Evolutionary conservation across 306 rosid genomes (phyloP), one percentile per base, ranked within the genome.

Genomic region (Aeschynomene evenia): DNA sequence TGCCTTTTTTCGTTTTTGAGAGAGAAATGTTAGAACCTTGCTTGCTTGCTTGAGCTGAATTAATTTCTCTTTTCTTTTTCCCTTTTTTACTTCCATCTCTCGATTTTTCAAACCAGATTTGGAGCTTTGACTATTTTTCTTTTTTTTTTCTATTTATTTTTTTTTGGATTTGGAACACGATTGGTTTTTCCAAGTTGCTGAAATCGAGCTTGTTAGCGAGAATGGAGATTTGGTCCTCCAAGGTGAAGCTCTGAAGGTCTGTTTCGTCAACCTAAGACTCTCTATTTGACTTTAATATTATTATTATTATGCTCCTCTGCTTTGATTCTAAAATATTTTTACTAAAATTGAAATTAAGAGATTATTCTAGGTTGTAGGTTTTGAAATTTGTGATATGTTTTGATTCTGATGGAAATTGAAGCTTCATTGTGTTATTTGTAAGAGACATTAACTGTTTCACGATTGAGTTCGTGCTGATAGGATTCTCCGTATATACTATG

Each of bases 211-310:
- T 46, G 13, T 3, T 4, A 13, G n/a, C 6, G 78, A 1, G 50
- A 71, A 66, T 83, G 85, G 77, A 50, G 85, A 57, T 63, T 42
- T 65, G 78, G 50, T 66, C 62, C 59, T 71, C 64, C 1, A 72
- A 63, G 8, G 80, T 53, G 73, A 65, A 78, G 60, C 77, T 54
- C 19, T 73, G 57, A 76, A 86, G 86, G 82, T 83, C 57, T n/a
- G 66, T 49, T 70, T 66, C 50, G 7, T 22, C 15, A 37, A 21
- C 37, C 51, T 59, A 14, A 6, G 31, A 28, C 1, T 28, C 5
- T 6, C 52, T 8, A 2, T 21, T 45, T 18, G 15, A 15, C n/a
- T 43, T 43, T 6, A 39, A 23, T 66, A 13, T 72, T n/a, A n/a
- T n/a, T n/a, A n/a, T n/a, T n/a, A n/a, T n/a, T n/a, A n/a, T n/a